phyloP scores from a whole-genome alignment of 768 basidiomycete genomes.

The Grammothele lineata region DNA sequence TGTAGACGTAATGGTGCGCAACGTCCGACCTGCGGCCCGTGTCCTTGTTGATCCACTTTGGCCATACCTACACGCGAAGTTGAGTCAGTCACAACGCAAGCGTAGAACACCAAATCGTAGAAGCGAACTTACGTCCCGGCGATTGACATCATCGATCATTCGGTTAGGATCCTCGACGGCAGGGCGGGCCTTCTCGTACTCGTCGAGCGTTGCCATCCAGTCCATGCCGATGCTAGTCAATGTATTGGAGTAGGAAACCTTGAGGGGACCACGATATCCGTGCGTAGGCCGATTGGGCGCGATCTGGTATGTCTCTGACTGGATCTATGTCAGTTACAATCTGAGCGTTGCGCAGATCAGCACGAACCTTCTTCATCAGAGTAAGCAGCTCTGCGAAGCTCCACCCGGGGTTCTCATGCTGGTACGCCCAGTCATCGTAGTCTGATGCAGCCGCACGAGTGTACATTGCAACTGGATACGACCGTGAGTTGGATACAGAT shows the following conservation, averaged over 20 bases:
- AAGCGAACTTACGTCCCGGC: too few species aligned
- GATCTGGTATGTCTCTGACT: slow-evolving; percentile 32
- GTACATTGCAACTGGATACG: slow-evolving; percentile 40
- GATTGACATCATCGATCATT: too few species aligned
- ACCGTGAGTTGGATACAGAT: too few species aligned
- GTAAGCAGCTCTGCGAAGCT: slow-evolving; percentile 53
- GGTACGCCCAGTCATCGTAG: slow-evolving; percentile 57
- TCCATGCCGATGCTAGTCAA: slow-evolving; percentile 41
- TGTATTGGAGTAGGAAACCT: slow-evolving; percentile 37
- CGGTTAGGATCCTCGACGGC: background rate
- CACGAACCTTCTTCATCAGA: slow-evolving; percentile 46
- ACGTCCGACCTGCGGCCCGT: slow-evolving; percentile 56
- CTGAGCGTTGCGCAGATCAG: too few species aligned
- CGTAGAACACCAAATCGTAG: too few species aligned
- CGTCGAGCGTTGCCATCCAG: slow-evolving; percentile 41
- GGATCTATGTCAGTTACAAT: too few species aligned
- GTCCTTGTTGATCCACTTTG: slow-evolving; percentile 46
- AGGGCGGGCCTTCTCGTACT: slow-evolving; percentile 38
- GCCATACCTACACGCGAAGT: too few species aligned
- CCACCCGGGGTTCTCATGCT: slow-evolving; percentile 57
- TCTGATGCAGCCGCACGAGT: slow-evolving; percentile 58
- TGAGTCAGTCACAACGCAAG: too few species aligned
- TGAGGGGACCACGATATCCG: slow-evolving; percentile 30
- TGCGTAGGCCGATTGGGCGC: slow-evolving; percentile 26
- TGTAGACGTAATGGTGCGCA: slow-evolving; percentile 39